A percentile compares a stretch with the other conserved stretches of the same genome.
phyloP scores from a whole-genome alignment of 768 basidiomycete species.

The Trametes punicea region DNA sequence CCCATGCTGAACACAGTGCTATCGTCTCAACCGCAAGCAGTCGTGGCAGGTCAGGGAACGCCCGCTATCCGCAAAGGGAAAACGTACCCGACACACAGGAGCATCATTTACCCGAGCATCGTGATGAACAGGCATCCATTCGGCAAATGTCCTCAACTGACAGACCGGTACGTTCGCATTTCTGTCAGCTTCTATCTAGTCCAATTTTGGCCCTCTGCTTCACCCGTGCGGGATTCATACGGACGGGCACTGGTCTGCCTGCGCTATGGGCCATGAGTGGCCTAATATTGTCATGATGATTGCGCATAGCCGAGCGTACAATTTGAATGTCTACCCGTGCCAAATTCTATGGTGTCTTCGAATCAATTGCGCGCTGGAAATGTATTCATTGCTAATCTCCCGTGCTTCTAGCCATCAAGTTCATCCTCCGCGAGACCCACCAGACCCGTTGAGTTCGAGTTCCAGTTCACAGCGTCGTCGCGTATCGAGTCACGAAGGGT shows the following conservation, averaged over 20 bases:
- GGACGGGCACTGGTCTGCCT: background rate
- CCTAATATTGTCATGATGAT: conserved; percentile 8
- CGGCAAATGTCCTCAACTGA: conserved; percentile 5
- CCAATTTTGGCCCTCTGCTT: background rate
- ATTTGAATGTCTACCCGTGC: background rate
- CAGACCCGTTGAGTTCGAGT: conserved; percentile 49
- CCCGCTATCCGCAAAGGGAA: conserved; percentile 10
- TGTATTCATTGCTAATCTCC: conserved; percentile 6
- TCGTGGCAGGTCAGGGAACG: conserved; percentile 20
- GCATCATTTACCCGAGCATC: background rate
- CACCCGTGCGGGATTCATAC: background rate
- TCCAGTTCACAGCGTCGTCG: conserved; percentile 50
- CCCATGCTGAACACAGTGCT: background rate
- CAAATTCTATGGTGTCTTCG: background rate
- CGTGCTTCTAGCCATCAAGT: conserved; percentile 15
- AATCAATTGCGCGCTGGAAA: conserved; percentile 3
- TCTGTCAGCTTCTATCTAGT: conserved; percentile 1
- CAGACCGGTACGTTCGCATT: conserved; percentile 16
- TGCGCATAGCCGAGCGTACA: background rate
- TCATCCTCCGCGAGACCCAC: conserved; percentile 27
- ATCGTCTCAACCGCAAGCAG: conserved; percentile 4
- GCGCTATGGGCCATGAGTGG: background rate
- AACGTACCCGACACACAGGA: conserved; percentile 11
- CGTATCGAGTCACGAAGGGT: conserved; percentile 46
- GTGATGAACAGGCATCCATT: conserved; percentile 2